Conservation (phyloP, 2,329 filamentous ascomycete species). For the Claviceps sorghi region DNA sequence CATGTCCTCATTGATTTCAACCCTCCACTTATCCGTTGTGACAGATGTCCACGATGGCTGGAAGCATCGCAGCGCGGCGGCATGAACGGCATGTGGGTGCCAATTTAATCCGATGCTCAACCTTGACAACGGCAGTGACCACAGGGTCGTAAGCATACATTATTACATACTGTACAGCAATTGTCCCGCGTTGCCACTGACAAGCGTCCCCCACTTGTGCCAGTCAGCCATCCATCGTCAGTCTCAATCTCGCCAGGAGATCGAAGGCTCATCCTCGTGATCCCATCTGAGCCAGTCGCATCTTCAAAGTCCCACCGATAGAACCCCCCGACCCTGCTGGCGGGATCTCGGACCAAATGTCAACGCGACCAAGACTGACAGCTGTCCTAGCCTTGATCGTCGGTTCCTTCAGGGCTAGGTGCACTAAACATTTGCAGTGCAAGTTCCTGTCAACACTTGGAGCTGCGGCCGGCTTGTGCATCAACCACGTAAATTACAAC, state of each 20-base stretch:
- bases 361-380: conserved; percentile 8
- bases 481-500: background rate
- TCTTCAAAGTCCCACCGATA: conserved; percentile 13
- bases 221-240: conserved; percentile 1
- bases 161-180: background rate
- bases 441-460: background rate
- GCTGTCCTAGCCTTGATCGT: background rate
- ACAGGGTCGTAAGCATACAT: background rate
- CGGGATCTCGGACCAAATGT: conserved; percentile 7
- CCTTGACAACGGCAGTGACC: background rate
- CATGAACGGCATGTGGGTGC: background rate
- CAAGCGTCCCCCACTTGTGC: conserved; percentile 1
- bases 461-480: background rate
- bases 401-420: background rate
- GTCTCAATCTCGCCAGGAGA: conserved; percentile 15
- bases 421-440: background rate
- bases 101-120: background rate
- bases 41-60: background rate
- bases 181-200: background rate
- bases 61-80: background rate
- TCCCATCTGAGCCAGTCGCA: conserved; percentile 21
- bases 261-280: conserved; percentile 14
- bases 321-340: conserved; percentile 7
- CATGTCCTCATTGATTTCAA: background rate
- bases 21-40: background rate